Conservation (phyloP, 352 stramenopile species). For the Saprolegnia parasitica region DNA sequence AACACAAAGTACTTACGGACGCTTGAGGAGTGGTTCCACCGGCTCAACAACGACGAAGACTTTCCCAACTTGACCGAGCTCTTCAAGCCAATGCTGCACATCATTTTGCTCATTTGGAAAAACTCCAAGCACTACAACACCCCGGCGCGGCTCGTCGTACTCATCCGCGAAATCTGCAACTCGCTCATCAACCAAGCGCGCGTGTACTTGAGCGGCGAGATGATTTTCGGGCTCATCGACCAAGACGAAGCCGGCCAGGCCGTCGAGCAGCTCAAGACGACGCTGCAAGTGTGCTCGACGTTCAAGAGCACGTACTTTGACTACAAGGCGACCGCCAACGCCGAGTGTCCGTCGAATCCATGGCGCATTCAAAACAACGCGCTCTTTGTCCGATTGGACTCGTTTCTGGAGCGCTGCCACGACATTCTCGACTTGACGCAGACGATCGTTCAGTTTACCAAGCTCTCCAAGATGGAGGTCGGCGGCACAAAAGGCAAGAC, state of each 20-base stretch:
- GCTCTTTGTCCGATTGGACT: constrained; percentile 95
- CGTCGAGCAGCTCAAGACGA: constrained; percentile 93
- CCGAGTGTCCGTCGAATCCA: constrained; percentile 95
- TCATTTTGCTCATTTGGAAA: constrained; percentile 98
- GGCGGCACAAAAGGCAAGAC: constrained; percentile 96
- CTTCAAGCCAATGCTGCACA: constrained; percentile 98
- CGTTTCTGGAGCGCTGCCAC: constrained; percentile 96
- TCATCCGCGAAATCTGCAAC: constrained; percentile 98
- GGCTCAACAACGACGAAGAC: constrained; percentile 93
- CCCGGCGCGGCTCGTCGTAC: constrained; percentile 91
- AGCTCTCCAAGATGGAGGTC: constrained; percentile 96
- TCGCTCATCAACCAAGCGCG: constrained; percentile 91
- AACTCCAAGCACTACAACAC: constrained; percentile 99
- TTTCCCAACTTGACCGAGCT: constrained; percentile 88
- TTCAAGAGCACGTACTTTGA: constrained; percentile 99
- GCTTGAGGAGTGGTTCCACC: constrained; percentile 95
- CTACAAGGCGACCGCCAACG: constrained; percentile 96
- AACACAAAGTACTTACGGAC: constrained; percentile 98
- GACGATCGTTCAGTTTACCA: constrained; percentile 98
- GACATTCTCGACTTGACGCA: constrained; percentile 97
- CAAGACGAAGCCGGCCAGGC: constrained; percentile 92
- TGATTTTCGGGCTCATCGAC: constrained; percentile 96
- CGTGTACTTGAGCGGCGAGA: constrained; percentile 91
- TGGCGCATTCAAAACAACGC: constrained; percentile 98
- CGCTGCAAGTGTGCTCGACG: constrained; percentile 88